phyloP scores from a whole-genome alignment of 1,284 basidiomycete species.

The Malassezia sympodialis region DNA sequence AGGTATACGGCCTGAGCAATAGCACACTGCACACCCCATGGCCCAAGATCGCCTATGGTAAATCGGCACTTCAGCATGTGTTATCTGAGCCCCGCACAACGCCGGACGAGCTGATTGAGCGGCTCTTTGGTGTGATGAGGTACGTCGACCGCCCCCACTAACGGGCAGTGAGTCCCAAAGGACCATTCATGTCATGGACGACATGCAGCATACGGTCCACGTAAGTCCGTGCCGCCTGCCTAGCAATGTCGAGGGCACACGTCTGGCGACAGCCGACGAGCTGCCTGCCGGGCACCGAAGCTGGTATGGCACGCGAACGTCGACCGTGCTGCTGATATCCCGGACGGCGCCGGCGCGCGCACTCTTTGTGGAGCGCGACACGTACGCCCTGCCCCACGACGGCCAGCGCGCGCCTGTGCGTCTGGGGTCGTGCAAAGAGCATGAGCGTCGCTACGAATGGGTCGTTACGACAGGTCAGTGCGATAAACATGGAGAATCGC shows the following conservation, averaged over 20 bases:
- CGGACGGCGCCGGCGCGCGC: conserved; percentile 7
- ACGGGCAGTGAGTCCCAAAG: neutral
- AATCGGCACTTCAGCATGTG: neutral
- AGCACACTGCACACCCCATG: conserved; percentile 9
- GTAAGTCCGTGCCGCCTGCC: conserved; percentile 7
- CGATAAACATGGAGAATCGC: conserved; percentile 39
- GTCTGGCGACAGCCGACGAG: neutral
- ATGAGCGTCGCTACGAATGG: conserved; percentile 15
- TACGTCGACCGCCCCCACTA: neutral
- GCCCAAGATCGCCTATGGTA: conserved; percentile 6
- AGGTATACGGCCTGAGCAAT: conserved; percentile 9
- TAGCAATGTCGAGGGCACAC: conserved; percentile 1
- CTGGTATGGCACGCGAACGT: conserved; percentile 18
- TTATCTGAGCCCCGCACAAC: neutral
- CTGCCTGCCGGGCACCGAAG: neutral
- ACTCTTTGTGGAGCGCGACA: conserved; percentile 10
- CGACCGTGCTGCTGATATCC: conserved; percentile 10
- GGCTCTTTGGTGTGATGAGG: conserved; percentile 6
- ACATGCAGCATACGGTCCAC: conserved; percentile 7
- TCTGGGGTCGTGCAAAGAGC: neutral
- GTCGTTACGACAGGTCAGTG: neutral
- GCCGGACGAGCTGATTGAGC: neutral
- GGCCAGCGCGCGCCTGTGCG: neutral
- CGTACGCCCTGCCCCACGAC: neutral
- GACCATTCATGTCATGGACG: neutral